Evolutionary conservation across 441 rosid genomes (phyloP), one percentile per base, ranked within the genome.

Genomic region (Aquilaria agallochum): DNA sequence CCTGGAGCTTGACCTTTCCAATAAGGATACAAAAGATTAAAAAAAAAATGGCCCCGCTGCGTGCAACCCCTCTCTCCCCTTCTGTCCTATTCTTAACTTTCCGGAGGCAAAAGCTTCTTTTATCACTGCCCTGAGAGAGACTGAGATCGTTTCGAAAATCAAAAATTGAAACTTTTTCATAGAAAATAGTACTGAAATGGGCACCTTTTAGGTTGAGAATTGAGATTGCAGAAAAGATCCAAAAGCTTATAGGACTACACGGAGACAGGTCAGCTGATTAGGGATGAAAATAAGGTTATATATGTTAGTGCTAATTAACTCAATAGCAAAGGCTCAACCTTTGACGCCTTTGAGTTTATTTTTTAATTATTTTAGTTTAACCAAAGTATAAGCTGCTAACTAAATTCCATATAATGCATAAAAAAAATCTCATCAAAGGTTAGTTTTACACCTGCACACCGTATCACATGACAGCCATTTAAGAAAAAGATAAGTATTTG

Each of bases 181-280:
- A n/a, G 46, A 32, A 31, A 9, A 48, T 56, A 75, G 56, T 74
- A 65, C 50, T 61, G 64, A 68, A 63, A 58, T 59, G 58, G 68
- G 67, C 62, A 72, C 67, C 73, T 78, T 83, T 83, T 67, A 34
- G 56, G 27, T 20, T 20, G 27, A 20, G 27, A 20, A 49, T 77
- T 63, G 81, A 78, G 73, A 76, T 72, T 72, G 78, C 71, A 60
- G 74, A 64, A 76, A 76, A 72, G 27, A 72, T 71, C 80, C 82
- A 71, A 77, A 67, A 73, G 70, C 70, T 47, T 65, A 60, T 54
- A 20, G 27, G 27, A 20, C 27, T 20, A 20, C 1, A 20, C 9
- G 45, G 9, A 40, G 45, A 40, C 7, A 40, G 45, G 45, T 40
- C 45, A 40, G 45, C 10, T 40, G 45, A 40, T 7, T 40, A 10